Evolutionary conservation across 768 basidiomycete species (phyloP), one percentile per base, ranked within the genome.

Genomic region (Galerina marginata): DNA sequence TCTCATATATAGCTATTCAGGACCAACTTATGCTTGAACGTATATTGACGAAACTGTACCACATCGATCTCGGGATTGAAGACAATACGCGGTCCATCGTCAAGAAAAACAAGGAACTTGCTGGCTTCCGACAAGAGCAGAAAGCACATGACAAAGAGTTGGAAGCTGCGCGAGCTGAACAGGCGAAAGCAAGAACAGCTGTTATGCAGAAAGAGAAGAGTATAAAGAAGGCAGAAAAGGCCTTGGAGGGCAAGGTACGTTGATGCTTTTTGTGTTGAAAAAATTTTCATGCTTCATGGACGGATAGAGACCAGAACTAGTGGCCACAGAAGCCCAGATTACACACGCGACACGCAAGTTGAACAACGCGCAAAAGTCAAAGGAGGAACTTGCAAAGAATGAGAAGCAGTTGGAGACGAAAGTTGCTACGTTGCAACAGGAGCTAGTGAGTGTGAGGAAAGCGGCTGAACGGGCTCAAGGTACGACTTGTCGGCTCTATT

Each of bases 201-300:
- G 89, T 95, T 0, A 85, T 89, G 78, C 91, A 91, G 75, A 88
- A 90, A 65, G 95, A 99, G 75, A 90, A 89, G 75, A 84, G 77
- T 46, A 88, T 96, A 59, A 97, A 97, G 78, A 92, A 90, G 72
- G 90, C 90, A 1, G 96, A 98, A 74, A 98, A 96, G 73, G 80
- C 86, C 0, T 74, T 96, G 9, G 96, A 98, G 59, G 86, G 82
- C 14, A 93, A 92, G 79, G 95, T 90, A 39, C 40, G 81, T 67
- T 20, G 11, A 12, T 33, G 4, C 29, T 7, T 14, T 7, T n/a
- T 36, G 10, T 40, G 40, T 42, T 44, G n/a, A n/a, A 9, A 48
- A 25, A 52, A 36, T 38, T 62, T 3, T 33, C 7, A 7, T 33
- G 29, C 4, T 33, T 56, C 47, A 36, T 29, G 1, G 23, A 54